Evolutionary conservation across 2,329 filamentous ascomycete species (phyloP).

Genomic region (Ceratocystis lukuohia): DNA sequence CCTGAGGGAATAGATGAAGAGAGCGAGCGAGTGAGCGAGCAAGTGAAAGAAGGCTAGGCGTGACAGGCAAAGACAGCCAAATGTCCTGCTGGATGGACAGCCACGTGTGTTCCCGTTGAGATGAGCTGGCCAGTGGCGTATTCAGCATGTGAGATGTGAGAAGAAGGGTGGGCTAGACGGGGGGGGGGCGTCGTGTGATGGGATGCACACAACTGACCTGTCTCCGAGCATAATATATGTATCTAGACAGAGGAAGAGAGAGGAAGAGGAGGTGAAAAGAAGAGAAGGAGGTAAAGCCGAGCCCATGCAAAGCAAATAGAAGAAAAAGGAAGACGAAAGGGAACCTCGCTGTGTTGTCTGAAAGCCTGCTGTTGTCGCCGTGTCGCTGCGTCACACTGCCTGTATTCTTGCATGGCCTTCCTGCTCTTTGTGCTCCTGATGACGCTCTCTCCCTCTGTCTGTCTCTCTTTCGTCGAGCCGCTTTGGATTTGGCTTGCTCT

Average conservation of each 20-base stretch:
- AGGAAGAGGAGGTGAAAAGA: background rate
- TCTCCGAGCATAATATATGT: slow-evolving; percentile 3
- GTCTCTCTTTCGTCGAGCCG: background rate
- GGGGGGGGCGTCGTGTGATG: slow-evolving; percentile 7
- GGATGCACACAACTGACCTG: background rate
- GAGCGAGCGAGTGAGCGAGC: no score
- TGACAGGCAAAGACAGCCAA: no score
- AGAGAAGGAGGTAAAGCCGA: background rate
- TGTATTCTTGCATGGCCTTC: background rate
- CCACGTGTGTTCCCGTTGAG: slow-evolving; percentile 5
- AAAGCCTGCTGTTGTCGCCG: background rate
- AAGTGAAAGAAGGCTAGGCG: no score
- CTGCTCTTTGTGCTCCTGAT: background rate
- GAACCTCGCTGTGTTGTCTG: background rate
- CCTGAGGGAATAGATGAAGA: no score
- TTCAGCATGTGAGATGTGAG: background rate
- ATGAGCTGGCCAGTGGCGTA: slow-evolving; percentile 1
- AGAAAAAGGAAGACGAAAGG: background rate
- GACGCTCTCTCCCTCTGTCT: background rate
- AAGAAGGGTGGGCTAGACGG: background rate
- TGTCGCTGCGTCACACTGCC: slow-evolving; percentile 4
- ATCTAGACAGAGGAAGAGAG: background rate
- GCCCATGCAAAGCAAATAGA: background rate
- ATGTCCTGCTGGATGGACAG: background rate
- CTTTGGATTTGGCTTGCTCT: no score